Evolutionary conservation across 805 yeast species (phyloP), one percentile per base, ranked within the genome.

Genomic region (Ogataea henricii): DNA sequence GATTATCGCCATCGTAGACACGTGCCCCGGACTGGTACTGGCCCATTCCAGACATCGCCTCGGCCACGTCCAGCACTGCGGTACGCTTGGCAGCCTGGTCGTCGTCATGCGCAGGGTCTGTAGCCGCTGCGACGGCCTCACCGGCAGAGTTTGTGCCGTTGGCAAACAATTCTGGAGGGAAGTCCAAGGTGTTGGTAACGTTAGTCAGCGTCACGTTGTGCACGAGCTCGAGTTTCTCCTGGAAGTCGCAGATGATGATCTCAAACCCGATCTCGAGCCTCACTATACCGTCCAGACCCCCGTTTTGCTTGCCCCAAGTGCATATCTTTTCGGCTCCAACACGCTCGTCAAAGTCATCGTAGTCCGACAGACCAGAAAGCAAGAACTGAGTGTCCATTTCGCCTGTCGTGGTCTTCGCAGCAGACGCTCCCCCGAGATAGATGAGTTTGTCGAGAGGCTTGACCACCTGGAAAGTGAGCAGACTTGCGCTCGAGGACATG

Each of bases 391-490:
- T 72, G 57, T 83, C 88, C 86, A 81, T 81, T 56, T 78, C 82
- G 4, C 87, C 87, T 1, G 79, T 71, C 1, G 46, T 33, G 0
- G 74, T 65, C 59, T 82, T 82, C 0, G 86, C 80, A n/a, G 86
- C 88, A 23, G 85, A 80, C 0, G 87, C 85, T 5, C 88, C 88
- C 51, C 82, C 87, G n/a, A 83, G 59, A 43, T 74, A 72, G 4
- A 83, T 66, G 25, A 82, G 57, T 52, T 70, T 76, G 51, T 70
- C 71, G 43, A 82, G 60, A 3, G 85, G 82, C 49, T 66, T 68
- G 3, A 63, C 65, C 8, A 74, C 76, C 49, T 69, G 64, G 53
- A 80, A 79, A 0, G 85, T 78, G 52, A 74, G 65, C 40, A 79
- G 47, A 16, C 62, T 54, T 4, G 62, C 30, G 9, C 53, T 16